These are phyloP conservation scores for Phytopythium mirpurense DNA, from an alignment of 352 stramenopile species.

Conservation along the genomic window DNA sequence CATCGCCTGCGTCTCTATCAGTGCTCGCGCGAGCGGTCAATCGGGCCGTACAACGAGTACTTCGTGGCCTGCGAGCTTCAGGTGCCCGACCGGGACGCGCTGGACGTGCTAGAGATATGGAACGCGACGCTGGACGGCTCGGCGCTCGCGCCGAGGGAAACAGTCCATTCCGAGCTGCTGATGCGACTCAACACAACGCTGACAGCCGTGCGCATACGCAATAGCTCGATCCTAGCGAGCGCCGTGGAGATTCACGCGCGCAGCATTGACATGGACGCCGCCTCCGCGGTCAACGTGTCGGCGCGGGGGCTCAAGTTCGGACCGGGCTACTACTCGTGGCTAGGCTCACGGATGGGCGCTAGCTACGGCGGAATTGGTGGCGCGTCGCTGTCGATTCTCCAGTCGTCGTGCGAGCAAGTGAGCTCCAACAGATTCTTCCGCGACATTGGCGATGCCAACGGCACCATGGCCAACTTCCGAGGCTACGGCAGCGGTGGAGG, in stretches of 20 bases:
- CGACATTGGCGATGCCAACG: conserved; percentile 56
- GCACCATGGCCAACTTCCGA: conserved; percentile 54
- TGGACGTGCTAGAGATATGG: conserved; percentile 37
- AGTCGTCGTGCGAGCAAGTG: conserved; percentile 47
- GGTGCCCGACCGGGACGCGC: conserved; percentile 18
- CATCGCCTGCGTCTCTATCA: too few relatives aligned
- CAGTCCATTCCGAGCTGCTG: conserved; percentile 47
- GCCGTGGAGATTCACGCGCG: conserved; percentile 52
- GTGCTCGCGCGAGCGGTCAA: conserved; percentile 57
- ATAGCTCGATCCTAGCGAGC: conserved; percentile 48
- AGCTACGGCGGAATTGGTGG: conserved; percentile 76
- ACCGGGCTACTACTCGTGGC: conserved; percentile 74
- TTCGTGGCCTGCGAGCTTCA: conserved; percentile 64
- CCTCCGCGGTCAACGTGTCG: conserved; percentile 51
- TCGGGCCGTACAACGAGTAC: conserved; percentile 83
- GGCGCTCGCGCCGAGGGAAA: conserved; percentile 22
- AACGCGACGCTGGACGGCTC: conserved; percentile 39
- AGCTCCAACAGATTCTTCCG: conserved; percentile 54
- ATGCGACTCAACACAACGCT: conserved; percentile 34
- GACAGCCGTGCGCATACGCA: conserved; percentile 30
- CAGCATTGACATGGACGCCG: conserved; percentile 33
- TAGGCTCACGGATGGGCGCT: conserved; percentile 42
- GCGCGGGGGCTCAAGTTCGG: conserved; percentile 71
- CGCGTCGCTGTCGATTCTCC: conserved; percentile 37
- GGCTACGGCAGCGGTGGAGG: conserved; percentile 81